A percentile compares a stretch with the other conserved stretches of the same genome.
Evolutionary conservation across 148 eudicot genomes (phyloP).

Genomic region (Drosera capensis): DNA sequence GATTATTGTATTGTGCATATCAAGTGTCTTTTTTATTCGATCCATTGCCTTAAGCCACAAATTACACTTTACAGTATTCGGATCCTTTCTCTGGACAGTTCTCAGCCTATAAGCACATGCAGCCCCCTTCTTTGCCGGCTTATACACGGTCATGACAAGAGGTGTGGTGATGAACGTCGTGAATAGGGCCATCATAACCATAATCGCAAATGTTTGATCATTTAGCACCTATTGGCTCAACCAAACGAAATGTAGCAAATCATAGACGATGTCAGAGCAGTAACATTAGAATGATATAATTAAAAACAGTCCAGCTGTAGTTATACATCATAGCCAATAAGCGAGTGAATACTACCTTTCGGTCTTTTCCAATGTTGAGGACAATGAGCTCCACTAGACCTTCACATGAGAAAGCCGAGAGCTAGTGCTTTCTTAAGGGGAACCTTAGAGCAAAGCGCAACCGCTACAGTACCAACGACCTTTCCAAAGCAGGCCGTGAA

Average conservation of each 20-base stretch:
- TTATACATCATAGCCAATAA: not conserved
- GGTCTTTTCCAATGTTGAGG: too few species aligned
- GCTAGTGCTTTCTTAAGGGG: slow-evolving; percentile 1
- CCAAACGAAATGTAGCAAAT: not conserved
- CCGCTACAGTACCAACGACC: slow-evolving; percentile 15
- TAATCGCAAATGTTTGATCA: slow-evolving; percentile 20
- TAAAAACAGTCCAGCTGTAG: not conserved
- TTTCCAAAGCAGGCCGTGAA: slow-evolving; percentile 21
- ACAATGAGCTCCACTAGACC: too few species aligned
- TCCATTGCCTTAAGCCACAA: too few species aligned
- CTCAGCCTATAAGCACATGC: slow-evolving; percentile 11
- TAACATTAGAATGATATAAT: too few species aligned
- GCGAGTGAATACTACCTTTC: not conserved
- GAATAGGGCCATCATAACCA: slow-evolving; percentile 21
- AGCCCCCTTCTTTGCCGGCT: slow-evolving; percentile 12
- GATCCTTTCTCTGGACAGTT: slow-evolving; percentile 10
- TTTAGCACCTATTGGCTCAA: slow-evolving; percentile 14
- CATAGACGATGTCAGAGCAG: not conserved
- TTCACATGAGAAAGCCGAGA: not conserved
- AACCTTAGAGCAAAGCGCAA: slow-evolving; percentile 14
- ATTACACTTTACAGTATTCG: too few species aligned
- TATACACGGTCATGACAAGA: slow-evolving; percentile 14
- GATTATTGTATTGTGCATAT: too few species aligned
- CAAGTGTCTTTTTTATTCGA: too few species aligned
- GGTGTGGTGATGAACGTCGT: slow-evolving; percentile 27